phyloP scores from a whole-genome alignment of 2,329 filamentous ascomycete species.

The Bipolaris victoriae region DNA sequence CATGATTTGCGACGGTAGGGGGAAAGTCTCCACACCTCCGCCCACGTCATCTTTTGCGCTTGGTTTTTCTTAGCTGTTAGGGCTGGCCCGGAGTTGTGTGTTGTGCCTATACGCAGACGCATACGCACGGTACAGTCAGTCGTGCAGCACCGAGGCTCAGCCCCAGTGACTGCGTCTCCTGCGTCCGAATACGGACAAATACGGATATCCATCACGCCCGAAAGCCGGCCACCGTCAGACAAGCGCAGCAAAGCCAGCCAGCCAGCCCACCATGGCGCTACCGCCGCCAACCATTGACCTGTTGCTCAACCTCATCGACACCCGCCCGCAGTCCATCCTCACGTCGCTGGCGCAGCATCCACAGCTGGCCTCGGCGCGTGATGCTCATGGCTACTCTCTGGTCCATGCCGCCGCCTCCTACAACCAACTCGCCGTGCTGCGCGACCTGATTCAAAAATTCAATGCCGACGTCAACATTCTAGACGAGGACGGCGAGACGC shows the following conservation, averaged over 20 bases:
- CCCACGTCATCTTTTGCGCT: conserved; percentile 20
- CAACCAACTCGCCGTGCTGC: conserved; percentile 81
- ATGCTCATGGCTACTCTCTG: conserved; percentile 92
- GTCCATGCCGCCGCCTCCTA: conserved; percentile 94
- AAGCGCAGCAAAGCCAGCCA: neutral
- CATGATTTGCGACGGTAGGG: conserved; percentile 1
- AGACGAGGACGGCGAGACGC: conserved; percentile 92
- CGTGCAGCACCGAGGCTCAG: neutral
- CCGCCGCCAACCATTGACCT: conserved; percentile 53
- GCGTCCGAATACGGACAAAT: neutral
- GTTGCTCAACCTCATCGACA: conserved; percentile 70
- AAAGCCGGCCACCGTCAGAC: neutral
- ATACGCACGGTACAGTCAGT: too few relatives aligned
- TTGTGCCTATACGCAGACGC: conserved; percentile 6
- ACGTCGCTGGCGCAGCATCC: conserved; percentile 76
- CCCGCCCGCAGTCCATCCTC: conserved; percentile 76
- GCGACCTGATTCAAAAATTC: conserved; percentile 75
- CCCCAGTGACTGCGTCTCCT: neutral
- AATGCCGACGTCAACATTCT: conserved; percentile 78
- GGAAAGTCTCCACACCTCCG: conserved; percentile 13
- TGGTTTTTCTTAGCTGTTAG: conserved; percentile 4
- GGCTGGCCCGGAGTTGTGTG: neutral
- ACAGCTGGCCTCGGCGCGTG: conserved; percentile 77
- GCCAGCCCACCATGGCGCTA: conserved; percentile 32
- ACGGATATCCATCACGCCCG: conserved; percentile 1